A percentile compares a stretch with the other conserved stretches of the same genome.
These are phyloP conservation scores for Globisporangium yorkense DNA, from an alignment of 352 stramenopile genomes.

Conservation along the genomic window DNA sequence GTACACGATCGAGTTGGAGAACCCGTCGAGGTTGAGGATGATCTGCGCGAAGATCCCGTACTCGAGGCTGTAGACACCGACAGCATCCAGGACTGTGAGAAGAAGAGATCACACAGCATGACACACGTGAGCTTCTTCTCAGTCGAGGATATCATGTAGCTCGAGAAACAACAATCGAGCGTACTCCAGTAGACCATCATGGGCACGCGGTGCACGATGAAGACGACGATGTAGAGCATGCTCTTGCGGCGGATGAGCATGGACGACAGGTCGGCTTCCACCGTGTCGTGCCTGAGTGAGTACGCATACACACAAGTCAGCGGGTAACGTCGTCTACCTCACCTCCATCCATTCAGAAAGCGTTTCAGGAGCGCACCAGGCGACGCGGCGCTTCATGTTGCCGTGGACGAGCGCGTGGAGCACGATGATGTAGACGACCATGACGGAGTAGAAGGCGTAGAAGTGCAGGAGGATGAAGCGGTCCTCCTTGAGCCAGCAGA, in stretches of 20 bases:
- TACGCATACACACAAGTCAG: background rate
- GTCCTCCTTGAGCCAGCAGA: constrained; percentile 72
- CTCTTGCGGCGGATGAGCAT: constrained; percentile 66
- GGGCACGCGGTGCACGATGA: constrained; percentile 54
- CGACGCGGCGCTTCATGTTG: constrained; percentile 61
- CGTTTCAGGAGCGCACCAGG: constrained; percentile 17
- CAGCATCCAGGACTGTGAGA: constrained; percentile 31
- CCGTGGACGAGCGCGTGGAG: constrained; percentile 55
- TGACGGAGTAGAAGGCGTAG: constrained; percentile 62
- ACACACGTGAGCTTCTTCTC: background rate
- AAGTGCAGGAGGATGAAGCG: constrained; percentile 70
- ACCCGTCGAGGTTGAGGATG: constrained; percentile 59
- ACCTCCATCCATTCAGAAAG: background rate
- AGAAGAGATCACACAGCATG: background rate
- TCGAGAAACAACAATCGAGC: constrained; percentile 4
- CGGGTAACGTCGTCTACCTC: too few species aligned
- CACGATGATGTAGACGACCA: constrained; percentile 69
- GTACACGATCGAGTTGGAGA: constrained; percentile 73
- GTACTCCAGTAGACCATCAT: constrained; percentile 72
- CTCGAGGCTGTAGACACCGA: constrained; percentile 26
- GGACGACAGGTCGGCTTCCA: constrained; percentile 57
- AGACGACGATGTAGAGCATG: constrained; percentile 70
- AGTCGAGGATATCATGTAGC: background rate
- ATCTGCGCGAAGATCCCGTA: constrained; percentile 47
- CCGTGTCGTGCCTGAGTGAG: constrained; percentile 40